phyloP scores from a whole-genome alignment of 2,329 filamentous ascomycete genomes.

The Claviceps maximensis region DNA sequence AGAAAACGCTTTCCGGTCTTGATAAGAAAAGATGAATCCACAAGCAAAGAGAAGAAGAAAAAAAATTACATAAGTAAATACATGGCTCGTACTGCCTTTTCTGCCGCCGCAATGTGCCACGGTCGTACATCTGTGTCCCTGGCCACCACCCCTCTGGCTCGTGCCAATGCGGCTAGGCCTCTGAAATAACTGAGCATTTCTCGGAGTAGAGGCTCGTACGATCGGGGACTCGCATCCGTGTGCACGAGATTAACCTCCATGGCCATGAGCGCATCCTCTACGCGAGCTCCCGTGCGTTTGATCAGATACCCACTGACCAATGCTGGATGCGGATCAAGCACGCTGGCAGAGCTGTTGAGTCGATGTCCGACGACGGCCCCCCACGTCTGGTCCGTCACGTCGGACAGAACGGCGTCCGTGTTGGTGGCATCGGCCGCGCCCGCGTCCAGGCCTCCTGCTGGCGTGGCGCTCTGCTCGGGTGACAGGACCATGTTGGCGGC shows the following conservation, averaged over 20 bases:
- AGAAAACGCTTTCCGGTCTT: no score
- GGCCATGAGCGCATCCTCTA: slow-evolving; percentile 44
- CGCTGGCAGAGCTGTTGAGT: slow-evolving; percentile 44
- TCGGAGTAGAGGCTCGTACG: slow-evolving; percentile 50
- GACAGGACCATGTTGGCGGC: slow-evolving; percentile 43
- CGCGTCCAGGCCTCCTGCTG: slow-evolving; percentile 29
- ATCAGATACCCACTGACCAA: slow-evolving; percentile 53
- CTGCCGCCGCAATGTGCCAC: slow-evolving; percentile 63
- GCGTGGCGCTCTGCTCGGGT: slow-evolving; percentile 43
- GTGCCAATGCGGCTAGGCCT: slow-evolving; percentile 54
- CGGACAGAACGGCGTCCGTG: slow-evolving; percentile 53
- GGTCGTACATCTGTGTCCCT: slow-evolving; percentile 50
- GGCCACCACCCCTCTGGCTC: slow-evolving; percentile 49
- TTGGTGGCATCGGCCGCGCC: slow-evolving; percentile 26
- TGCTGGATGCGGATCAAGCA: slow-evolving; percentile 41
- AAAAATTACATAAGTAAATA: slow-evolving; percentile 45
- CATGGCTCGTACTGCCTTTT: slow-evolving; percentile 54
- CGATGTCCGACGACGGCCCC: slow-evolving; percentile 57
- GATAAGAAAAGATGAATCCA: background rate
- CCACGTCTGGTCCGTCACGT: slow-evolving; percentile 64
- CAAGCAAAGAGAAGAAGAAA: background rate
- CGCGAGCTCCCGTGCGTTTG: slow-evolving; percentile 43
- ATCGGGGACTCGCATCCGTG: slow-evolving; percentile 34
- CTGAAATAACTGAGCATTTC: slow-evolving; percentile 61
- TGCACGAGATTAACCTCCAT: slow-evolving; percentile 55